Conservation (phyloP, 2,329 filamentous ascomycete species). For the Clarireedia monteithiana region DNA sequence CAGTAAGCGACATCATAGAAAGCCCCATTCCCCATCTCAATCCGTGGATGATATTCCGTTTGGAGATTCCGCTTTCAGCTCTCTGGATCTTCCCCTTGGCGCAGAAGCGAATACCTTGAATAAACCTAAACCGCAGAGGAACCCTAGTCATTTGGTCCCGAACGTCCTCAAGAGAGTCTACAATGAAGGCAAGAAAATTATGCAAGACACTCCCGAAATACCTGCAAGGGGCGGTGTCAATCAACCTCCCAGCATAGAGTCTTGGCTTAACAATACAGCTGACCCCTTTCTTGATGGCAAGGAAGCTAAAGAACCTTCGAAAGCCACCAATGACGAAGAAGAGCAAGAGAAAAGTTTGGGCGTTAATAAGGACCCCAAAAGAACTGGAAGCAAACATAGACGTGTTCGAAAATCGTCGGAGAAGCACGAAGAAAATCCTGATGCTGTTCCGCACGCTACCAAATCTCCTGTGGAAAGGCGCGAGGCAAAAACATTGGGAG, state of each 20-base stretch:
- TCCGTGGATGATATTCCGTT: slow-evolving; percentile 55
- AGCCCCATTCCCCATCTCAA: slow-evolving; percentile 26
- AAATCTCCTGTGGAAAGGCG: slow-evolving; percentile 1
- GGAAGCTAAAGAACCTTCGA: slow-evolving; percentile 21
- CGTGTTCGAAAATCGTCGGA: slow-evolving; percentile 20
- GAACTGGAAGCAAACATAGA: slow-evolving; percentile 10
- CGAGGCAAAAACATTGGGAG: neutral
- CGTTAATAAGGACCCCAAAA: slow-evolving; percentile 1
- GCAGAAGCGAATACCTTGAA: slow-evolving; percentile 44
- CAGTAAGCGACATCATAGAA: slow-evolving; percentile 16
- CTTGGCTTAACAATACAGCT: slow-evolving; percentile 54
- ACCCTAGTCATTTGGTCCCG: slow-evolving; percentile 53
- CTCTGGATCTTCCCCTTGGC: slow-evolving; percentile 48
- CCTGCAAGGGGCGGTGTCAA: slow-evolving; percentile 45
- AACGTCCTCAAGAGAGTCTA: slow-evolving; percentile 58
- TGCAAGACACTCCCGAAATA: slow-evolving; percentile 38
- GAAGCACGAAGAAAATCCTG: neutral
- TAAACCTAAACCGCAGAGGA: slow-evolving; percentile 37
- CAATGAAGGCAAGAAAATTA: slow-evolving; percentile 56
- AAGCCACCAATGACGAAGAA: slow-evolving; percentile 22
- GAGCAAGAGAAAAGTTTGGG: slow-evolving; percentile 15
- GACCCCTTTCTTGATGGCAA: slow-evolving; percentile 51
- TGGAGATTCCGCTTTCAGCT: slow-evolving; percentile 60
- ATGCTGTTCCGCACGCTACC: neutral
- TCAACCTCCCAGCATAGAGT: slow-evolving; percentile 56